Conservation (phyloP, 2,329 filamentous ascomycete species). For the Ophiocordyceps camponoti-rufipedis region DNA sequence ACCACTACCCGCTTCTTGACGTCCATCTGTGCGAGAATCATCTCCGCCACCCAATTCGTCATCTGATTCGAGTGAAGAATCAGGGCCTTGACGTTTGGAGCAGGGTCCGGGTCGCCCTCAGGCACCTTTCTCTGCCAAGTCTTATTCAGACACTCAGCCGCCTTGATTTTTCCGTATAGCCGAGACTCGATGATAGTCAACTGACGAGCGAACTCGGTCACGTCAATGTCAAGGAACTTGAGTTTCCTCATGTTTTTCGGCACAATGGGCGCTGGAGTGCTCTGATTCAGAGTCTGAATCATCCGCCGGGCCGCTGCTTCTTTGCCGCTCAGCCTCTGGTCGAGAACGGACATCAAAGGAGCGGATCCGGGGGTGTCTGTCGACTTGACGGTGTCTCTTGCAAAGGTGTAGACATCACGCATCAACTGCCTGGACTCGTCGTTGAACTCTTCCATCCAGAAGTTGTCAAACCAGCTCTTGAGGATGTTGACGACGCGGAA, state of each 20-base stretch:
- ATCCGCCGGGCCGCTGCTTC: slow-evolving; percentile 74
- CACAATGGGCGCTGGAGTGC: slow-evolving; percentile 73
- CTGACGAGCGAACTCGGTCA: slow-evolving; percentile 91
- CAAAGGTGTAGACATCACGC: slow-evolving; percentile 76
- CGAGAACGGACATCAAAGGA: slow-evolving; percentile 69
- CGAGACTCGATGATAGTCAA: slow-evolving; percentile 92
- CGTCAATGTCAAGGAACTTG: slow-evolving; percentile 94
- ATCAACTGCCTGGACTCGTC: slow-evolving; percentile 73
- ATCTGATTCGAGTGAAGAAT: slow-evolving; percentile 97
- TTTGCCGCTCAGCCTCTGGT: slow-evolving; percentile 75
- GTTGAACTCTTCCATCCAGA: slow-evolving; percentile 93
- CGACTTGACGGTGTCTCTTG: slow-evolving; percentile 77
- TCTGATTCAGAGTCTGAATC: slow-evolving; percentile 68
- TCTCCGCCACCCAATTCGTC: slow-evolving; percentile 98
- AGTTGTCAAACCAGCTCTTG: slow-evolving; percentile 96
- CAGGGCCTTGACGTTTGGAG: slow-evolving; percentile 84
- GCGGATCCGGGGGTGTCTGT: slow-evolving; percentile 82
- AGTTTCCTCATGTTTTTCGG: slow-evolving; percentile 99
- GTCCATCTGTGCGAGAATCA: slow-evolving; percentile 90
- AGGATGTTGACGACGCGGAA: slow-evolving; percentile 95
- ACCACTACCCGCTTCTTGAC: slow-evolving; percentile 93
- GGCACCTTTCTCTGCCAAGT: slow-evolving; percentile 94
- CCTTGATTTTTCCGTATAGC: slow-evolving; percentile 88
- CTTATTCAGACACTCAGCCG: slow-evolving; percentile 92
- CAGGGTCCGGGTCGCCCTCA: slow-evolving; percentile 67